These are phyloP conservation scores for Pochonia chlamydosporia DNA, from an alignment of 2,329 filamentous ascomycete genomes.

Conservation along the genomic window DNA sequence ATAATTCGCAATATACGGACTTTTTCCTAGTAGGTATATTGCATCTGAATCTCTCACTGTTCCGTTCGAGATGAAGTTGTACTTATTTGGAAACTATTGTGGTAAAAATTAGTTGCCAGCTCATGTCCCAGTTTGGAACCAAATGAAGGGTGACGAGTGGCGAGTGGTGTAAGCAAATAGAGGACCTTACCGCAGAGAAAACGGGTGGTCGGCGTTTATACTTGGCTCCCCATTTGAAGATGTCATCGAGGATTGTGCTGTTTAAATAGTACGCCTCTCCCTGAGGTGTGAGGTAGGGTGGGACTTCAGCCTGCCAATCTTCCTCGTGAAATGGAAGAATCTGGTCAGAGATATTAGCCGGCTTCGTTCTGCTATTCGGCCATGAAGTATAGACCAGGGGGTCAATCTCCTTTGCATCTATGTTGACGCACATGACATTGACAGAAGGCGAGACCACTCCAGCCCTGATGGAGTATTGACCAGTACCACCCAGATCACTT, in stretches of 20 bases:
- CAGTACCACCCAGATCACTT: constrained; percentile 55
- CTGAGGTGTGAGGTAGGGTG: constrained; percentile 18
- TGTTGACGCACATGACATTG: constrained; percentile 68
- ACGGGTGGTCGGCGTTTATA: constrained; percentile 46
- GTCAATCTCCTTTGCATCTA: constrained; percentile 50
- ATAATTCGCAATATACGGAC: constrained; percentile 38
- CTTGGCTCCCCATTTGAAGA: constrained; percentile 61
- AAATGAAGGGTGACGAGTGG: not conserved
- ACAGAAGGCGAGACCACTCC: constrained; percentile 65
- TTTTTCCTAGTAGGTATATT: constrained; percentile 61
- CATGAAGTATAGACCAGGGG: constrained; percentile 62
- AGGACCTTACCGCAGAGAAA: constrained; percentile 39
- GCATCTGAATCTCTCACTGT: constrained; percentile 37
- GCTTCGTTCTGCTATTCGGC: constrained; percentile 35
- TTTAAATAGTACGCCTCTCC: constrained; percentile 38
- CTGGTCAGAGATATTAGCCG: constrained; percentile 29
- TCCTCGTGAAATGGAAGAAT: constrained; percentile 21
- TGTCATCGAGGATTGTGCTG: constrained; percentile 57
- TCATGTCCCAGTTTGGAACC: not conserved
- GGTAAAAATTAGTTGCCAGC: not conserved
- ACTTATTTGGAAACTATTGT: constrained; percentile 47
- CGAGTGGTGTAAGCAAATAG: constrained; percentile 8
- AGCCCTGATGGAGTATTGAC: constrained; percentile 62
- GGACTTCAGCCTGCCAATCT: constrained; percentile 33
- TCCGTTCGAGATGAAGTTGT: constrained; percentile 61